These are phyloP conservation scores for Microdochium bolleyi DNA, from an alignment of 2,329 filamentous ascomycete species.

Conservation along the genomic window DNA sequence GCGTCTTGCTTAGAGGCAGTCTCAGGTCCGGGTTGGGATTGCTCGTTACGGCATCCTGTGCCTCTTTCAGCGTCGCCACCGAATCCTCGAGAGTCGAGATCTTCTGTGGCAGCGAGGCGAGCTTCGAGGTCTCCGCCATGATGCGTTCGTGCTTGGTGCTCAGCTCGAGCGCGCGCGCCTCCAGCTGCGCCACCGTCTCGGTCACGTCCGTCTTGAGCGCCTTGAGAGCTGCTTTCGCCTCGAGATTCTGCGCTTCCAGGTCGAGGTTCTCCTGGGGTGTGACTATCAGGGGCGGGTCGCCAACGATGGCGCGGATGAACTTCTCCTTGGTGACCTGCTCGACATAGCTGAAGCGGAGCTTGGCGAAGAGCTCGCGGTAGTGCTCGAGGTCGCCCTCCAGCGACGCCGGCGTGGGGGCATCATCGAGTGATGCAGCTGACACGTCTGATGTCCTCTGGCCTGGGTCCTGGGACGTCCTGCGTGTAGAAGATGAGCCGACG, in stretches of 20 bases:
- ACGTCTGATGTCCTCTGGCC: conserved; percentile 62
- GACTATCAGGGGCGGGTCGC: conserved; percentile 81
- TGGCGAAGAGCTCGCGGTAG: conserved; percentile 92
- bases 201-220: conserved; percentile 73
- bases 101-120: conserved; percentile 43
- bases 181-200: conserved; percentile 64
- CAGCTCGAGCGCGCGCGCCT: conserved; percentile 53
- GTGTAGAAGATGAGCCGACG: background rate
- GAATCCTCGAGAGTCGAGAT: conserved; percentile 38
- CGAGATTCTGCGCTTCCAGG: conserved; percentile 60
- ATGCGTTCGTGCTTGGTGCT: conserved; percentile 44
- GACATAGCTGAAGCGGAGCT: conserved; percentile 93
- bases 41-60: conserved; percentile 23
- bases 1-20: conserved; percentile 50
- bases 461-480: conserved; percentile 31
- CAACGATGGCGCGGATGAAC: conserved; percentile 87
- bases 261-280: conserved; percentile 74
- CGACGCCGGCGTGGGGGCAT: conserved; percentile 61
- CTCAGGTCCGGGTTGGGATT: conserved; percentile 38
- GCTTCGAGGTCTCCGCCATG: conserved; percentile 35
- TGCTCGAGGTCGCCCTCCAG: conserved; percentile 79
- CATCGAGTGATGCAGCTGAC: conserved; percentile 54
- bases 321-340: conserved; percentile 99
- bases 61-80: conserved; percentile 34
- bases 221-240: conserved; percentile 69